These are phyloP conservation scores for Aspergillus cristatus DNA, from an alignment of 495 filamentous ascomycete species.

Conservation along the genomic window DNA sequence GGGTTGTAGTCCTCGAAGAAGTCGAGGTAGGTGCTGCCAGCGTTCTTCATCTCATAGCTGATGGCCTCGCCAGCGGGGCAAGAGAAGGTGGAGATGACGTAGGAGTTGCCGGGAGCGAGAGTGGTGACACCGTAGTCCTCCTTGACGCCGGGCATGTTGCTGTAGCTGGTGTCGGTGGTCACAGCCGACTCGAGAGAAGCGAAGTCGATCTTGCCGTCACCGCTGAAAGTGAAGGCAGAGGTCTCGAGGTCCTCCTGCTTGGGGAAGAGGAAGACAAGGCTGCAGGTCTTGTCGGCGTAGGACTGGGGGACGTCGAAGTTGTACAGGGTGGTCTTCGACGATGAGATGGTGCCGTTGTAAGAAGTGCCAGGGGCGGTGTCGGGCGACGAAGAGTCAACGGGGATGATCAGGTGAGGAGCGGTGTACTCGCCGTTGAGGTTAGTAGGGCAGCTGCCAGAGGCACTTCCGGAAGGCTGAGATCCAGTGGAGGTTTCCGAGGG, in stretches of 20 bases:
- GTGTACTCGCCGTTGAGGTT: conserved; percentile 44
- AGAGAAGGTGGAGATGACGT: conserved; percentile 43
- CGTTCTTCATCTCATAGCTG: conserved; percentile 41
- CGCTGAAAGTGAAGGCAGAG: conserved; percentile 47
- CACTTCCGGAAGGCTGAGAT: conserved; percentile 5
- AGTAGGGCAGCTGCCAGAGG: conserved; percentile 35
- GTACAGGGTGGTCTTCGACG: conserved; percentile 52
- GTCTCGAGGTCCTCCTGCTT: conserved; percentile 40
- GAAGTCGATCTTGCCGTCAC: conserved; percentile 49
- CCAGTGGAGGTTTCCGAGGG: conserved; percentile 1
- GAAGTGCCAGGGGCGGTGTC: conserved; percentile 41
- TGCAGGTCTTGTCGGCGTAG: conserved; percentile 50
- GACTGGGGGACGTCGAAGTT: conserved; percentile 56
- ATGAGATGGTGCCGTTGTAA: conserved; percentile 44
- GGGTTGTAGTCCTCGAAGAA: conserved; percentile 58
- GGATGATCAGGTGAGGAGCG: conserved; percentile 59
- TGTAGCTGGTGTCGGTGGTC: conserved; percentile 37
- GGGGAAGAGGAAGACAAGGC: conserved; percentile 60
- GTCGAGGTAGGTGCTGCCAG: conserved; percentile 44
- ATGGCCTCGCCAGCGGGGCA: conserved; percentile 48
- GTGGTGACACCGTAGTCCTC: conserved; percentile 37
- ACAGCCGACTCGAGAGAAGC: conserved; percentile 32
- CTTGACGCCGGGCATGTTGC: conserved; percentile 36
- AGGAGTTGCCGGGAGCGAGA: conserved; percentile 47
- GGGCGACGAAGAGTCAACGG: conserved; percentile 48